phyloP scores from a whole-genome alignment of 768 basidiomycete species.

The Lyophyllum shimeji region DNA sequence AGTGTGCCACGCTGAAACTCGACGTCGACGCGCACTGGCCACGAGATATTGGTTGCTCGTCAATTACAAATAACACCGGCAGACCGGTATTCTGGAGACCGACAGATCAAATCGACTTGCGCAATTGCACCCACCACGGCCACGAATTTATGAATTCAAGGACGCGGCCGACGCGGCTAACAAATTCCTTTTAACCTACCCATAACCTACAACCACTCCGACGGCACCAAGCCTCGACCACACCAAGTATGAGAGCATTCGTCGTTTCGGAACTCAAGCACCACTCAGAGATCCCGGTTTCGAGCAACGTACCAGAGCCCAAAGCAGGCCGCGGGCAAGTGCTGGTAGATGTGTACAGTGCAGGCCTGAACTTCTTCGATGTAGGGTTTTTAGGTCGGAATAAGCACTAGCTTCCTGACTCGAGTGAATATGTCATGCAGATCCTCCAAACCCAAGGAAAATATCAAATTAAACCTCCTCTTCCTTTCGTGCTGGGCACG shows the following conservation, averaged over 20 bases:
- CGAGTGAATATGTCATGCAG: slow-evolving; percentile 31
- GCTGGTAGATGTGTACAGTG: slow-evolving; percentile 73
- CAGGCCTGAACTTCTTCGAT: slow-evolving; percentile 79
- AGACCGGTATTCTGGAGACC: not conserved
- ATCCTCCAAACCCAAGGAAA: slow-evolving; percentile 89
- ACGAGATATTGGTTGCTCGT: too few relatives aligned
- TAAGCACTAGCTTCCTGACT: not conserved
- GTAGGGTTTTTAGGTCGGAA: slow-evolving; percentile 25
- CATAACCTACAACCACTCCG: too few relatives aligned
- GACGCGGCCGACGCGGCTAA: too few relatives aligned
- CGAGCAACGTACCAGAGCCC: slow-evolving; percentile 60
- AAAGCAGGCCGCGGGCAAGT: slow-evolving; percentile 50
- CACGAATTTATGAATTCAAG: too few relatives aligned
- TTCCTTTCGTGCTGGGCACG: slow-evolving; percentile 82
- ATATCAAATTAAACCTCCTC: slow-evolving; percentile 80
- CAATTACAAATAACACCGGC: not conserved
- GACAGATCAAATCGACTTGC: not conserved
- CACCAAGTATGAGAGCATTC: slow-evolving; percentile 69
- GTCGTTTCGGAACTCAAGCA: slow-evolving; percentile 69
- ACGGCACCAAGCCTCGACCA: too few relatives aligned
- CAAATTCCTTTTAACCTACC: not conserved
- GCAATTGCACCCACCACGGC: too few relatives aligned
- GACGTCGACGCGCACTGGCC: too few relatives aligned
- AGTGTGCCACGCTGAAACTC: too few relatives aligned
- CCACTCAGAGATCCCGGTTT: slow-evolving; percentile 60